Conservation (phyloP, 2,329 filamentous ascomycete genomes). For the Colletotrichum graminicola region DNA sequence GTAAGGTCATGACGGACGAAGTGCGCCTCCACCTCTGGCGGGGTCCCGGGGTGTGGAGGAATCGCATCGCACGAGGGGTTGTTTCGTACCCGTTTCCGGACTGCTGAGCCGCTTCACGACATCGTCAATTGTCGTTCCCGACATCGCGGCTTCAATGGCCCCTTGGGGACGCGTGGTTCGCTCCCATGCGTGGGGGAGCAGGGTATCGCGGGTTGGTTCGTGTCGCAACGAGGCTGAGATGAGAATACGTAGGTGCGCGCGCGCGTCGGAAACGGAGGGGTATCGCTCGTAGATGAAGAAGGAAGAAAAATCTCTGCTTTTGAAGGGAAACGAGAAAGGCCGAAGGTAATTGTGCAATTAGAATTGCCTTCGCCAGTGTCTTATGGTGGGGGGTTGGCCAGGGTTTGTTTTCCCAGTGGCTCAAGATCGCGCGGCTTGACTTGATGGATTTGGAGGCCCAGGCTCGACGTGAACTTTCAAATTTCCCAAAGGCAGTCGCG, state of each 20-base stretch:
- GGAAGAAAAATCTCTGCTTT: slow-evolving; percentile 18
- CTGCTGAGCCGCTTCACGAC: slow-evolving; percentile 71
- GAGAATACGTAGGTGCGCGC: slow-evolving; percentile 22
- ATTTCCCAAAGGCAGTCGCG: slow-evolving; percentile 52
- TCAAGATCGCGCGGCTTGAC: slow-evolving; percentile 37
- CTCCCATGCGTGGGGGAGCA: slow-evolving; percentile 52
- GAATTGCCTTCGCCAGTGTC: slow-evolving; percentile 13
- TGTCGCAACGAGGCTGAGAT: slow-evolving; percentile 35
- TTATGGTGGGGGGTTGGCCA: slow-evolving; percentile 3
- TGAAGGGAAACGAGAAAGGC: background rate
- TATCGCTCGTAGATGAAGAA: slow-evolving; percentile 25
- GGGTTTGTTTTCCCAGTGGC: slow-evolving; percentile 8
- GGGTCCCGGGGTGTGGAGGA: slow-evolving; percentile 5
- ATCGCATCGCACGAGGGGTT: slow-evolving; percentile 20
- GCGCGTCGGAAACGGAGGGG: slow-evolving; percentile 32
- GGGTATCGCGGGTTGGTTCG: slow-evolving; percentile 42
- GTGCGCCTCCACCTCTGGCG: slow-evolving; percentile 28
- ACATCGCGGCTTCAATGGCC: slow-evolving; percentile 69
- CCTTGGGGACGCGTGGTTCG: slow-evolving; percentile 50
- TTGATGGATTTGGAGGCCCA: slow-evolving; percentile 29
- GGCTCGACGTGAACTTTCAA: slow-evolving; percentile 50
- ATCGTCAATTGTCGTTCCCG: slow-evolving; percentile 71
- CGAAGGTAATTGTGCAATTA: slow-evolving; percentile 2
- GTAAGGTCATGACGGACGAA: slow-evolving; percentile 1
- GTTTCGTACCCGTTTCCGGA: slow-evolving; percentile 65